phyloP scores from a whole-genome alignment of 768 basidiomycete genomes.

The Leucogyrophana mollusca region DNA sequence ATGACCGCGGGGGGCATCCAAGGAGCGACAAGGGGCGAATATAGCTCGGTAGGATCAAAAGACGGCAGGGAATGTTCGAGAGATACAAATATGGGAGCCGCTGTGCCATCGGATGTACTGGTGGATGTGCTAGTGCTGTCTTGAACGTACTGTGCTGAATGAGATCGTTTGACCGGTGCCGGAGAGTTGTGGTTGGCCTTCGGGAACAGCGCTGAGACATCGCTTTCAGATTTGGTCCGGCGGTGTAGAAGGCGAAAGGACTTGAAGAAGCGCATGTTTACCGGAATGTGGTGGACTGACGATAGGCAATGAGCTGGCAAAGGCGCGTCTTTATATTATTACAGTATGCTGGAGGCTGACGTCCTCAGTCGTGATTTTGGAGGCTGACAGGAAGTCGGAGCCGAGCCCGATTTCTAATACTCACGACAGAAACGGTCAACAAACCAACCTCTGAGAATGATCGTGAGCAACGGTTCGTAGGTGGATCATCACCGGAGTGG shows the following conservation, averaged over 20 bases:
- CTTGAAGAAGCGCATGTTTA: constrained; percentile 46
- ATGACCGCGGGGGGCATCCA: neutral
- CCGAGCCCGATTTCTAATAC: no score
- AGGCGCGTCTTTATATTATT: no score
- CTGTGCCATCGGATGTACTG: neutral
- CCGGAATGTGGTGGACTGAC: neutral
- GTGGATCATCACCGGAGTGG: no score
- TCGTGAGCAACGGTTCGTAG: no score
- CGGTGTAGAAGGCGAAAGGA: constrained; percentile 44
- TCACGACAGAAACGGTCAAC: no score
- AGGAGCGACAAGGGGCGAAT: constrained; percentile 2
- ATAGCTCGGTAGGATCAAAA: constrained; percentile 25
- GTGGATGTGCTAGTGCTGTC: neutral
- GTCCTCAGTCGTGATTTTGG: no score
- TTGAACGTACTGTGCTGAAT: neutral
- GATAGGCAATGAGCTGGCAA: no score
- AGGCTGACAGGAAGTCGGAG: no score
- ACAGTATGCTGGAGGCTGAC: no score
- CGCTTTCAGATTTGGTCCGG: constrained; percentile 45
- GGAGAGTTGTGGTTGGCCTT: neutral
- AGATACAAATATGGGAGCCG: constrained; percentile 22
- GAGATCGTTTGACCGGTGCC: neutral
- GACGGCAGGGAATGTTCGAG: constrained; percentile 19
- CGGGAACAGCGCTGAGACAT: constrained; percentile 26
- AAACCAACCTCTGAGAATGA: no score